These are phyloP conservation scores for Polygonum maritimum DNA, from an alignment of 148 eudicot genomes.

Conservation along the genomic window DNA sequence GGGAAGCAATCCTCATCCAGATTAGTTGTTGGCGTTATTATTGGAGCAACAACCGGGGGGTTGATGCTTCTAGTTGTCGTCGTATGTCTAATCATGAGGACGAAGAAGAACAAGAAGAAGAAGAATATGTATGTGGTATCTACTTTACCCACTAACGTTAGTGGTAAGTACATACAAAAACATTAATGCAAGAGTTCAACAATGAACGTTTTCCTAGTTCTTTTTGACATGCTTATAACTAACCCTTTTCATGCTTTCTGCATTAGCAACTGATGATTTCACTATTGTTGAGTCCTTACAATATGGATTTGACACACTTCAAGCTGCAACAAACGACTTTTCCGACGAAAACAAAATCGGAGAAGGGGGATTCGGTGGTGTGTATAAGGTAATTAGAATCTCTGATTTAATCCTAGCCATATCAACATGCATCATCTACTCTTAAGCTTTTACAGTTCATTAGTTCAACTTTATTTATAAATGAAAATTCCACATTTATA, in stretches of 20 bases:
- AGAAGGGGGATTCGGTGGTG: background rate
- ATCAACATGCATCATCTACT: background rate
- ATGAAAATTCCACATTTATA: background rate
- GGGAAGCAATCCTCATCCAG: background rate
- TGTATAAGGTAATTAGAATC: conserved; percentile 11
- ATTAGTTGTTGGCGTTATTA: background rate
- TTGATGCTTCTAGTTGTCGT: background rate
- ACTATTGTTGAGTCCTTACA: conserved; percentile 15
- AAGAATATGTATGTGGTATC: background rate
- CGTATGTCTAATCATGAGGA: background rate
- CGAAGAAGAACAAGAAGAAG: background rate
- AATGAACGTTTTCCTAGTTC: background rate
- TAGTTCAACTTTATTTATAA: background rate
- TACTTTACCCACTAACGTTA: background rate
- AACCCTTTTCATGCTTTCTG: background rate
- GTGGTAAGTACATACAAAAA: background rate
- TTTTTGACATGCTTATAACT: background rate
- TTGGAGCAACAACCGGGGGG: background rate
- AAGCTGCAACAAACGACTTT: conserved; percentile 26
- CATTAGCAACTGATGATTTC: conserved; percentile 10
- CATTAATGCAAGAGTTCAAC: background rate
- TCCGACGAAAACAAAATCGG: conserved; percentile 19
- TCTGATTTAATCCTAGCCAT: conserved; percentile 19
- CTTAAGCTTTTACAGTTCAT: background rate
- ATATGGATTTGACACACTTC: conserved; percentile 16